A percentile compares a stretch with the other conserved stretches of the same genome.
These are phyloP conservation scores for Alternaria viburni DNA, from an alignment of 2,329 filamentous ascomycete genomes.

Conservation along the genomic window DNA sequence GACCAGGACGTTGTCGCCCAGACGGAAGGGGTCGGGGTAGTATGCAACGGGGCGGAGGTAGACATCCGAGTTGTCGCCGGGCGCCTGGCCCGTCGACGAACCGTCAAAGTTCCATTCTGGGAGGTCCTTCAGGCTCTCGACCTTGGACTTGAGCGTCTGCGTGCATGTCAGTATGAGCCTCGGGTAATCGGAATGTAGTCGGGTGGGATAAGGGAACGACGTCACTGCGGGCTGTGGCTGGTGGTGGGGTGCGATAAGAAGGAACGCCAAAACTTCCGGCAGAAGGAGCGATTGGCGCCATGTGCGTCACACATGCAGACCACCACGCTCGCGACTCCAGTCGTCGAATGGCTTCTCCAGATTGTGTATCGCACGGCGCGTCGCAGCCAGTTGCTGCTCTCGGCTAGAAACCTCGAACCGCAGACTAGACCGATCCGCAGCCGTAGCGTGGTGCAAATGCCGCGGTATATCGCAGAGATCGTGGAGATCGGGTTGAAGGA, in stretches of 20 bases:
- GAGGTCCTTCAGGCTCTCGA: conserved; percentile 66
- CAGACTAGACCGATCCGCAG: conserved; percentile 5
- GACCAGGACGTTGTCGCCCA: conserved; percentile 89
- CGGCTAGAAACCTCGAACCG: conserved; percentile 3
- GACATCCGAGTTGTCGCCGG: conserved; percentile 95
- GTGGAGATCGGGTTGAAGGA: neutral
- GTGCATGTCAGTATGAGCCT: conserved; percentile 24
- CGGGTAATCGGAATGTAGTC: conserved; percentile 9
- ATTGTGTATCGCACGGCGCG: conserved; percentile 10
- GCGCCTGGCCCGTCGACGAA: conserved; percentile 89
- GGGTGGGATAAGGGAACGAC: conserved; percentile 6
- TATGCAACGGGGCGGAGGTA: conserved; percentile 90
- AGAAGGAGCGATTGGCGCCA: conserved; percentile 25
- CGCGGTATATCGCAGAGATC: conserved; percentile 2
- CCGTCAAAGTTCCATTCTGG: conserved; percentile 86
- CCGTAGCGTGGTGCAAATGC: conserved; percentile 11
- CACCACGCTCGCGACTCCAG: conserved; percentile 14
- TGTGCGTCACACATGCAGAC: conserved; percentile 28
- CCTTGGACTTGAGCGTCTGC: conserved; percentile 69
- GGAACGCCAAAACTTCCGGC: conserved; percentile 16
- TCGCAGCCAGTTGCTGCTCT: conserved; percentile 4
- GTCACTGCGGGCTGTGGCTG: conserved; percentile 27
- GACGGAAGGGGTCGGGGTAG: conserved; percentile 91
- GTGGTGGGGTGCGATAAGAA: conserved; percentile 46
- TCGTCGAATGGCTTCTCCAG: conserved; percentile 8